Conservation (phyloP, 1,284 basidiomycete species). For the Heliocybe sulcata region DNA sequence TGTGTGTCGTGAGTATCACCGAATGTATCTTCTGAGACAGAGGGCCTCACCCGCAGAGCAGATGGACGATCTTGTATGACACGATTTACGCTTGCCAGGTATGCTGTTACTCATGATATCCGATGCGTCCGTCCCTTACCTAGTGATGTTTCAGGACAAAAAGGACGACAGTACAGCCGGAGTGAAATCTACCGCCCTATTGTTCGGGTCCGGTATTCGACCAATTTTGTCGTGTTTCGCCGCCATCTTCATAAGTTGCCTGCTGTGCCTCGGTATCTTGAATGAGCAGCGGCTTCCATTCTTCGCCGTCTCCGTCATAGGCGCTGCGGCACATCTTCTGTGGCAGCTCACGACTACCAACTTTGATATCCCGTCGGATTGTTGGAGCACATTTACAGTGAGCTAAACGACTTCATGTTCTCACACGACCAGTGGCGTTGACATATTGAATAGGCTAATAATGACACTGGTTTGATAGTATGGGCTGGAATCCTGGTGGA, state of each 20-base stretch:
- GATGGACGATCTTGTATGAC: conserved; percentile 61
- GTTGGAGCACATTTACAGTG: conserved; percentile 32
- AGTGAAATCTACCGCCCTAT: conserved; percentile 38
- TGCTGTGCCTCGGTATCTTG: conserved; percentile 35
- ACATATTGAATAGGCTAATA: not conserved
- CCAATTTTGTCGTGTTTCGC: conserved; percentile 29
- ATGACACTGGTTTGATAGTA: not conserved
- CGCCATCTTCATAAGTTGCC: conserved; percentile 23
- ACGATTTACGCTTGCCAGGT: conserved; percentile 28
- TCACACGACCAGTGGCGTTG: too few relatives aligned
- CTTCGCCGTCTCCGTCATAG: conserved; percentile 48
- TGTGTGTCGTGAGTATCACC: conserved; percentile 39
- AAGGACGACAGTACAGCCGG: conserved; percentile 35
- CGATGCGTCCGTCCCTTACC: not conserved
- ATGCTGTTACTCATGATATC: not conserved
- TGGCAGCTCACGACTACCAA: conserved; percentile 55
- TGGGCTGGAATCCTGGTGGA: not conserved
- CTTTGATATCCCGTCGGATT: conserved; percentile 47
- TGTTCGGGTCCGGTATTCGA: conserved; percentile 29
- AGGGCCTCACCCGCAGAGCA: conserved; percentile 16
- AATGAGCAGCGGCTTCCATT: conserved; percentile 44
- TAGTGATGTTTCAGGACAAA: conserved; percentile 20
- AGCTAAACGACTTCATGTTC: too few relatives aligned
- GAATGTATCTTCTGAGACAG: conserved; percentile 4
- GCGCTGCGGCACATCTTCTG: conserved; percentile 35